Evolutionary conservation across 805 yeast species (phyloP).

Genomic region (Isabelozyma pseudorhagii): DNA sequence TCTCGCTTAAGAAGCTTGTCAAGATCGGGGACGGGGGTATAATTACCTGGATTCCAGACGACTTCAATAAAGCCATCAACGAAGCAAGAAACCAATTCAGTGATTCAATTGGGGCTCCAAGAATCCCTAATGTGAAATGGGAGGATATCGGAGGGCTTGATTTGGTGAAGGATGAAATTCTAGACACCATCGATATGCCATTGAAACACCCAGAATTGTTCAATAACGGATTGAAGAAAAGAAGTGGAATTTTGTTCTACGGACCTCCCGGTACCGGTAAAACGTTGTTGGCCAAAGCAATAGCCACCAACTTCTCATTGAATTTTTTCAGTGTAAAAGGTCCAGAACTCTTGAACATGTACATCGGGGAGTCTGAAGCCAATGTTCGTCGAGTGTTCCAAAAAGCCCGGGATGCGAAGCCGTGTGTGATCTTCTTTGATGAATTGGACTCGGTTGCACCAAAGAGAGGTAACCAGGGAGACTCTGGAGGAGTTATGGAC

Average conservation of each 20-base stretch:
- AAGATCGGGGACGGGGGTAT: conserved; percentile 54
- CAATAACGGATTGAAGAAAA: conserved; percentile 82
- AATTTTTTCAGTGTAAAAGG: conserved; percentile 97
- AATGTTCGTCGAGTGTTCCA: conserved; percentile 94
- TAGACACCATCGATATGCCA: conserved; percentile 96
- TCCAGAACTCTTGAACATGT: conserved; percentile 95
- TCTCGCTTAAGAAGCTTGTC: conserved; percentile 25
- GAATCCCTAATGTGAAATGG: conserved; percentile 94
- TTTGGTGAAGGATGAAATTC: conserved; percentile 82
- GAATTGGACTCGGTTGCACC: conserved; percentile 98
- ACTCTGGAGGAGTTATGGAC: conserved; percentile 99
- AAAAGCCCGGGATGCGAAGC: conserved; percentile 92
- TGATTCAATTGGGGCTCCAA: conserved; percentile 95
- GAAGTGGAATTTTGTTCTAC: conserved; percentile 91
- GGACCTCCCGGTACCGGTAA: conserved; percentile 99
- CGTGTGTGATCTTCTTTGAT: conserved; percentile 96
- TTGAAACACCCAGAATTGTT: conserved; percentile 89
- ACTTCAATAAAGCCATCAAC: conserved; percentile 67
- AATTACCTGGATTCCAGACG: conserved; percentile 51
- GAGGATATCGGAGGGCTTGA: conserved; percentile 97
- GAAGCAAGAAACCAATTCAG: conserved; percentile 85
- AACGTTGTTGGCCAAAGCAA: conserved; percentile 92
- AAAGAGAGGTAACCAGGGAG: conserved; percentile 97
- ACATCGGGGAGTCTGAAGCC: conserved; percentile 97
- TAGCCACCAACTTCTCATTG: conserved; percentile 90